Conservation (phyloP, 2,329 filamentous ascomycete genomes). For the Zasmidium cellare region DNA sequence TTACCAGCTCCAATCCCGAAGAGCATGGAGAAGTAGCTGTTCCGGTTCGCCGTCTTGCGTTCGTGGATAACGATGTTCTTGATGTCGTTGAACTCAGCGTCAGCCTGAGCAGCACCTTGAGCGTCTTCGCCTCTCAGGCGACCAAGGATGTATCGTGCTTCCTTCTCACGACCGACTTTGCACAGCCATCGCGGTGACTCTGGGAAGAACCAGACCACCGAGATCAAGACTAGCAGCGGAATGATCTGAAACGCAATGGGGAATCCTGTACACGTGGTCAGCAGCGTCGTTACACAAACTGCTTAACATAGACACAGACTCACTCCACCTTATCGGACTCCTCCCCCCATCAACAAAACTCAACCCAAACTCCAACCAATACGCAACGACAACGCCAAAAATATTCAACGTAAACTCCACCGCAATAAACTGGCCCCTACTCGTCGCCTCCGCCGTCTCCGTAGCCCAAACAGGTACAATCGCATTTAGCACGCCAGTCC, state of each 20-base stretch:
- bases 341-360: conserved; percentile 24
- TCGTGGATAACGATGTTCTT: conserved; percentile 63
- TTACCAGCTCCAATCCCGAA: conserved; percentile 34
- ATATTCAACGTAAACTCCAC: conserved; percentile 71
- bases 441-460: conserved; percentile 67
- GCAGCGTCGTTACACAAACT: conserved; percentile 45
- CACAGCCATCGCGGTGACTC: conserved; percentile 67
- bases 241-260: conserved; percentile 70
- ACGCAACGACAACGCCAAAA: conserved; percentile 57
- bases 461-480: conserved; percentile 73
- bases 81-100: conserved; percentile 69
- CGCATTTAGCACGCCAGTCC: conserved; percentile 69
- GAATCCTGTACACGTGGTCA: conserved; percentile 43
- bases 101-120: conserved; percentile 44
- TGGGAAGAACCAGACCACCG: conserved; percentile 64
- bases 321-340: conserved; percentile 19
- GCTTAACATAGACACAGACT: neutral
- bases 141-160: conserved; percentile 64
- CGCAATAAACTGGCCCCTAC: conserved; percentile 53
- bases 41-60: conserved; percentile 32
- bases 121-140: conserved; percentile 59
- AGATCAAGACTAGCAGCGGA: conserved; percentile 46
- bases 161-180: conserved; percentile 65
- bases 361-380: conserved; percentile 41
- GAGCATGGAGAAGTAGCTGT: conserved; percentile 36